Percentiles rank a stretch among this genome's conserved stretches.
phyloP scores from a whole-genome alignment of 257 asterid genomes.

The Dorcoceras hygrometricum region DNA sequence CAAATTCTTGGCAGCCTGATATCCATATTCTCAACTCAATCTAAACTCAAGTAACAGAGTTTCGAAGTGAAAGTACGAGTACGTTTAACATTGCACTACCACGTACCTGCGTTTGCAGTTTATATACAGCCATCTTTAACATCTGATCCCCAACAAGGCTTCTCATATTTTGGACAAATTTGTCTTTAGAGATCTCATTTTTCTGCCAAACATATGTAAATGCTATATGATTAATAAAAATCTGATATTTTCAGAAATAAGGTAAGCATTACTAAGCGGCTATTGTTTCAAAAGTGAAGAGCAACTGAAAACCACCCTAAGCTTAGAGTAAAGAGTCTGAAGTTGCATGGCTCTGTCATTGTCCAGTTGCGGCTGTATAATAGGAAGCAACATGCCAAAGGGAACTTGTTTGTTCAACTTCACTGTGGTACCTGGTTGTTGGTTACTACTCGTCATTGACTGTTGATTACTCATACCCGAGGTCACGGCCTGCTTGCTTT shows the following conservation, averaged over 20 bases:
- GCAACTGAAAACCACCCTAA: conserved; percentile 53
- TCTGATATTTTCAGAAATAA: conserved; percentile 10
- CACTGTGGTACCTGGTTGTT: conserved; percentile 35
- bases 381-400: conserved; percentile 83
- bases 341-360: conserved; percentile 89
- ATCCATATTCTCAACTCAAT: conserved; percentile 27
- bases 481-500: conserved; percentile 34
- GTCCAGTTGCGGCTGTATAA: conserved; percentile 85
- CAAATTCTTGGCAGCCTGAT: conserved; percentile 54
- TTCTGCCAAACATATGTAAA: conserved; percentile 44
- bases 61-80: conserved; percentile 9
- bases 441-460: conserved; percentile 30
- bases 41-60: conserved; percentile 20
- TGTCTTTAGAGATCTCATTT: conserved; percentile 84
- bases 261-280: conserved; percentile 5
- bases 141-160: conserved; percentile 87
- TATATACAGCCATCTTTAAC: conserved; percentile 87
- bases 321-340: conserved; percentile 57
- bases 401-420: conserved; percentile 87
- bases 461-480: conserved; percentile 42
- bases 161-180: conserved; percentile 77
- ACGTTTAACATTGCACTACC: conserved; percentile 17
- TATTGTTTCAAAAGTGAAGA: conserved; percentile 21
- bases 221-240: conserved; percentile 22
- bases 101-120: conserved; percentile 72